Evolutionary conservation across 108 stramenopile genomes (phyloP).

Genomic region (Cyclotella choctawhatcheeana): DNA sequence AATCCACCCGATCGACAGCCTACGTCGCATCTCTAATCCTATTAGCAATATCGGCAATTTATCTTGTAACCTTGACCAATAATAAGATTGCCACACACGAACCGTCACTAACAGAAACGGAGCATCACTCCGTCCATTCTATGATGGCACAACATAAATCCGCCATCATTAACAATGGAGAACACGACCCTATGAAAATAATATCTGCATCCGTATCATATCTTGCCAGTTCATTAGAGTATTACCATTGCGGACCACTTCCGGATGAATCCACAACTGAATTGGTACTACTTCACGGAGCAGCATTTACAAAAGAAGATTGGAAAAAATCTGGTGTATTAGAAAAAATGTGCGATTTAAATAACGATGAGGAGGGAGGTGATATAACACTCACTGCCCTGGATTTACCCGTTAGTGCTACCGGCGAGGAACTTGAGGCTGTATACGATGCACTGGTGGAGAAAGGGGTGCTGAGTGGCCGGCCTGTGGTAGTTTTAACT

Average conservation of each 20-base stretch:
- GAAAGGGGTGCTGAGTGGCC: conserved; percentile 24
- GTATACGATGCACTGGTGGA: conserved; percentile 47
- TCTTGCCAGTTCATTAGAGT: conserved; percentile 10
- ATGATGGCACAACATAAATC: conserved; percentile 17
- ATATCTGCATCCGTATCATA: conserved; percentile 7
- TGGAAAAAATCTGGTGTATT: conserved; percentile 76
- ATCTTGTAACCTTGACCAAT: not conserved
- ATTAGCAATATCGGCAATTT: conserved; percentile 7
- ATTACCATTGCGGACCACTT: conserved; percentile 47
- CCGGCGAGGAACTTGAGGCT: conserved; percentile 38
- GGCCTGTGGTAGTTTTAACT: conserved; percentile 61
- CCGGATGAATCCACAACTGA: conserved; percentile 25
- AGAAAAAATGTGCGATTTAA: conserved; percentile 47
- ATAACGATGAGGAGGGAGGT: conserved; percentile 41
- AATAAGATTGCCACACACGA: not conserved
- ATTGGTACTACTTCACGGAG: conserved; percentile 76
- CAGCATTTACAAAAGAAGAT: conserved; percentile 78
- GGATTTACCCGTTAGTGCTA: conserved; percentile 65
- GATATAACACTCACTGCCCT: conserved; percentile 56
- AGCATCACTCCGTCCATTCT: not conserved
- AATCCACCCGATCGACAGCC: not conserved
- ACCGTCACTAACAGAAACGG: not conserved
- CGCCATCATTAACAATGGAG: not conserved
- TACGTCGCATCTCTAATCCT: conserved; percentile 1
- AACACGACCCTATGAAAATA: conserved; percentile 31